Evolutionary conservation across 2,329 filamentous ascomycete species (phyloP), one percentile per base, ranked within the genome.

Genomic region (Botrytis squamosa): DNA sequence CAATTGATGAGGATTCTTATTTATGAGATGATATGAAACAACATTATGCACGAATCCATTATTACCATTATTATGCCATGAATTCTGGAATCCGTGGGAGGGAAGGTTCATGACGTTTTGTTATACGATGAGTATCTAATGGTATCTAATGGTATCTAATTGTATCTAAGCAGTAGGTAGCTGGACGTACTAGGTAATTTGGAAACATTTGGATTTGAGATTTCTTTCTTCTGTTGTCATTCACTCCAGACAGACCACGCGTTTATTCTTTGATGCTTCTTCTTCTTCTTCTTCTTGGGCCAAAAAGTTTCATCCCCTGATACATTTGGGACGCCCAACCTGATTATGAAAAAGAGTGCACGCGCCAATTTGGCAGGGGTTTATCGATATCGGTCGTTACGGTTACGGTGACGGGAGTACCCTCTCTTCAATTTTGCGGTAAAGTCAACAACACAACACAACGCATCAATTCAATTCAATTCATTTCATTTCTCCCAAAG

Each of bases 371-470:
- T 8, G 16, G 25, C 63, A 62, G 52, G 52, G 71, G 14, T 72
- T 38, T 25, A n/a, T 60, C 33, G 9, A 60, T 68, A 52, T 69
- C 66, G 25, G 71, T 72, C 64, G 33, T 72, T 68, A 62, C 52
- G 71, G 62, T 59, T 62, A 73, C 65, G 52, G 29, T 33, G 55
- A 62, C 42, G n/a, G 18, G 38, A 29, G 16, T 29, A n/a, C 49
- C 42, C 69, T 38, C 62, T 55, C 46, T 44, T 29, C 33, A 46
- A 64, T 64, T 71, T 64, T 64, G 36, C 62, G 38, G 20, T 57
- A 40, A 46, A 40, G 57, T 73, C 71, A 73, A 73, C 64, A 69
- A 68, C 29, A 33, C 36, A 38, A 42, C 40, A 62, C 59, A 65
- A 71, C 70, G 7, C 55, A 62, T 70, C 67, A 70, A 44, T 36